Base-by-base conservation (phyloP, 257 asterid species). In the Nicotiana undulata region DNA sequence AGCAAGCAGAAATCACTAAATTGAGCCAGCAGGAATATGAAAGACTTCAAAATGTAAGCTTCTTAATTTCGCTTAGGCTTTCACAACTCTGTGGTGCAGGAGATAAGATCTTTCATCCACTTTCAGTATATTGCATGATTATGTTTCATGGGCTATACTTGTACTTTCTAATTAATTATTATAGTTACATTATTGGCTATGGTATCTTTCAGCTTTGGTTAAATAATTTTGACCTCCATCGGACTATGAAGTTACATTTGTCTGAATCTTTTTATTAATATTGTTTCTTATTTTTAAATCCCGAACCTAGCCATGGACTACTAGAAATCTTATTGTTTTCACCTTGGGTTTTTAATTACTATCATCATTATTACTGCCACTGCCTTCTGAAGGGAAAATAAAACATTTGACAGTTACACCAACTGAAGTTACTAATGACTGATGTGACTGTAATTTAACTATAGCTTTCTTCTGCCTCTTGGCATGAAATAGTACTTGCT, bases 1-100 rank as follows among this genome's bases (percentile, higher is more conserved):
- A 96, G 88, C 99, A 94, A 86, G 89, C 97, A 13, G 98, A 96
- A 85, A 96, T 96, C 81, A 96, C 99, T 9, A 96, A 94, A 87
- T 86, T 87, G 82, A 96, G 95, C 88, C 98, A 91, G 89, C 98
- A 94, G 88, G 97, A 94, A 84, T 96, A 94, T 75, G 98, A 96
- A 88, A 91, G 98, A 76, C 97, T 96, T 74, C 99, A 96, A 86
- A 89, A 92, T 84, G 99, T 96, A 90, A 89, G 53, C 40, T 49
- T 74, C 78, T 74, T 74, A 49, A 49, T 74, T 74, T 24, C 61
- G 8, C 78, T 26, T 49, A 0, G 44, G 26, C 26, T n/a, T 49
- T 74, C 44, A 46, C 79, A 49, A 51, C 26, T 16, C 44, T 74
- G 26, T 49, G 79, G 26, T 49, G 79, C 79, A 24, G 61, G 79